phyloP scores from a whole-genome alignment of 2,329 filamentous ascomycete species.

The Aspergillus costaricaensis region DNA sequence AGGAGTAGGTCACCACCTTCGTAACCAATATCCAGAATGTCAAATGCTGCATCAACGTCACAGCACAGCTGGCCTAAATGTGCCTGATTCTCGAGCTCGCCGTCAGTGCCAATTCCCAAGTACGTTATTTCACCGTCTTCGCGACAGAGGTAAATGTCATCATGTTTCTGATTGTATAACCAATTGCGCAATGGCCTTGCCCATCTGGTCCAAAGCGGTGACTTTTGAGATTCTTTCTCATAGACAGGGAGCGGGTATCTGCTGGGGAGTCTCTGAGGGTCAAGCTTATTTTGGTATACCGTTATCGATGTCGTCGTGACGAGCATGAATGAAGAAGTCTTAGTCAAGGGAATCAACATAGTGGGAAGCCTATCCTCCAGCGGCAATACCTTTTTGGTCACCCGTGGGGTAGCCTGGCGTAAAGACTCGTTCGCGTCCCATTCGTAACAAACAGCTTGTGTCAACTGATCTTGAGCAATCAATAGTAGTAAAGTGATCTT shows the following conservation, averaged over 20 bases:
- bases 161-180: conserved; percentile 63
- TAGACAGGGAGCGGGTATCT: conserved; percentile 34
- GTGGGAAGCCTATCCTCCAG: conserved; percentile 60
- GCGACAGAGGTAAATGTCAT: conserved; percentile 81
- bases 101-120: conserved; percentile 64
- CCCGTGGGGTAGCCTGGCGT: conserved; percentile 28
- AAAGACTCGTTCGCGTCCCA: conserved; percentile 52
- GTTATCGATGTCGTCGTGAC: conserved; percentile 63
- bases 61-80: conserved; percentile 68
- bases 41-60: conserved; percentile 80
- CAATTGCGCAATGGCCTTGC: conserved; percentile 71
- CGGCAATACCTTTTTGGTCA: conserved; percentile 34
- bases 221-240: conserved; percentile 26
- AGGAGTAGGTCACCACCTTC: conserved; percentile 75
- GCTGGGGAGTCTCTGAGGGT: conserved; percentile 26
- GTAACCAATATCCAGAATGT: conserved; percentile 64
- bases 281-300: conserved; percentile 47
- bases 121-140: conserved; percentile 83
- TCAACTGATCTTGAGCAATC: conserved; percentile 47
- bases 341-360: conserved; percentile 70
- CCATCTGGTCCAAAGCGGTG: conserved; percentile 81
- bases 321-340: conserved; percentile 69
- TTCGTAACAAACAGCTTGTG: conserved; percentile 53
- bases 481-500: conserved; percentile 76
- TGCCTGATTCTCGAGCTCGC: conserved; percentile 57